Evolutionary conservation across 768 basidiomycete species (phyloP).

Genomic region (Gautieria morchelliformis): DNA sequence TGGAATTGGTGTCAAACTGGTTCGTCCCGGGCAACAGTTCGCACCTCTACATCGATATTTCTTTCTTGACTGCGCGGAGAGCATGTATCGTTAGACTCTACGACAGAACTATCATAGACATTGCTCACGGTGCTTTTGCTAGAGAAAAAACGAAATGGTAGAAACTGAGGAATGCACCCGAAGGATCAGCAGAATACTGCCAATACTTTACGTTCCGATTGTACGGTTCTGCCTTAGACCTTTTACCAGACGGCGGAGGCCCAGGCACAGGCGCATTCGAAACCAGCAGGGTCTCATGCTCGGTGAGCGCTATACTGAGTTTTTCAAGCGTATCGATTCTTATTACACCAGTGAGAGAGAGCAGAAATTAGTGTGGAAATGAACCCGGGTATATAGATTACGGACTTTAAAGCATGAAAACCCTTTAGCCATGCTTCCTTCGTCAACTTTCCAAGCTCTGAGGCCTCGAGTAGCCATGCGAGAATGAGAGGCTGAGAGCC

Average conservation of each 20-base stretch:
- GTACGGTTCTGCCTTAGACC: slow-evolving; percentile 36
- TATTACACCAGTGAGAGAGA: slow-evolving; percentile 14
- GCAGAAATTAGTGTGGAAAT: slow-evolving; percentile 6
- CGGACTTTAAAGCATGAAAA: slow-evolving; percentile 36
- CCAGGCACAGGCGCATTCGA: slow-evolving; percentile 30
- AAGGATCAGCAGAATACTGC: slow-evolving; percentile 37
- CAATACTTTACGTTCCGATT: slow-evolving; percentile 38
- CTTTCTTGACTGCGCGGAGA: slow-evolving; percentile 42
- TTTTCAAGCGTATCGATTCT: slow-evolving; percentile 43
- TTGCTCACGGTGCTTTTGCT: slow-evolving; percentile 60
- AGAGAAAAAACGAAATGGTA: slow-evolving; percentile 66
- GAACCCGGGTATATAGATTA: neutral
- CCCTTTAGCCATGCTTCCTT: slow-evolving; percentile 64
- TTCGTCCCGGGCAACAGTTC: slow-evolving; percentile 7
- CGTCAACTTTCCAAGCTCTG: slow-evolving; percentile 65
- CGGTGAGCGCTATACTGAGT: slow-evolving; percentile 42
- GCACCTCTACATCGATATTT: slow-evolving; percentile 77
- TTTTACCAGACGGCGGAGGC: slow-evolving; percentile 23
- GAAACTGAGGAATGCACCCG: slow-evolving; percentile 49
- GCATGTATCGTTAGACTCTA: neutral
- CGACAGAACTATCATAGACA: neutral
- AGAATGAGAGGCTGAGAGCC: slow-evolving; percentile 63
- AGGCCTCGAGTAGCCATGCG: slow-evolving; percentile 63
- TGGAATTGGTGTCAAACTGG: slow-evolving; percentile 1
- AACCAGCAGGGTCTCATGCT: slow-evolving; percentile 59